Percentiles rank a stretch among this genome's conserved stretches.
Evolutionary conservation across 2,329 filamentous ascomycete genomes (phyloP).

Genomic region (Aspergillus cejpii): DNA sequence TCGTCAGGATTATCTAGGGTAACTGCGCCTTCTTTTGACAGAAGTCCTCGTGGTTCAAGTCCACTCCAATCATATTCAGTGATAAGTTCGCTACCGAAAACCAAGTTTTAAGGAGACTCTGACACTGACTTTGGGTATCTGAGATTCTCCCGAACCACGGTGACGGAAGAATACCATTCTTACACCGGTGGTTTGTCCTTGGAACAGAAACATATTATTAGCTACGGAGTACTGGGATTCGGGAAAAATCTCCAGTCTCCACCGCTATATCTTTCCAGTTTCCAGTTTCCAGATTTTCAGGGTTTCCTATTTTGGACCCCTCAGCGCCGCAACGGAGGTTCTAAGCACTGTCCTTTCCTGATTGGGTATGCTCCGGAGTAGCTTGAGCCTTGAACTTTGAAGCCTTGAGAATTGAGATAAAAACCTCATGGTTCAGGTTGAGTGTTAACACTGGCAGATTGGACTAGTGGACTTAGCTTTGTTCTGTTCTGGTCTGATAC

Average conservation of each 20-base stretch:
- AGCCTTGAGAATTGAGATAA: too few relatives aligned
- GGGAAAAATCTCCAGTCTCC: not conserved
- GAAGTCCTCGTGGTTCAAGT: too few relatives aligned
- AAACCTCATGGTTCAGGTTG: too few relatives aligned
- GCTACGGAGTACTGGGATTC: not conserved
- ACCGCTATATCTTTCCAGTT: not conserved
- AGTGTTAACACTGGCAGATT: too few relatives aligned
- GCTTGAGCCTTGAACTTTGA: not conserved
- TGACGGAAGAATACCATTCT: not conserved
- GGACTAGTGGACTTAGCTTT: too few relatives aligned
- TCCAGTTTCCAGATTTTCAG: slow-evolving; percentile 1
- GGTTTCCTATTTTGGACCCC: slow-evolving; percentile 13
- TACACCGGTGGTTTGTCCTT: not conserved
- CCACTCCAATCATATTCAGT: too few relatives aligned
- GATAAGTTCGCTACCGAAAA: too few relatives aligned
- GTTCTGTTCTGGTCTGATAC: too few relatives aligned
- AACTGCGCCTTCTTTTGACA: too few relatives aligned
- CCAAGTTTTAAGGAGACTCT: too few relatives aligned
- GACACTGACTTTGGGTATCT: too few relatives aligned
- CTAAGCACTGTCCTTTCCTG: not conserved
- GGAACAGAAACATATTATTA: not conserved
- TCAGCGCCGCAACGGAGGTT: slow-evolving; percentile 8
- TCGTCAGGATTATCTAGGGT: not conserved
- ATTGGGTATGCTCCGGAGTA: slow-evolving; percentile 6
- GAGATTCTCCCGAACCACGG: too few relatives aligned